phyloP scores from a whole-genome alignment of 768 basidiomycete species.

The Pulveroboletus ravenelii region DNA sequence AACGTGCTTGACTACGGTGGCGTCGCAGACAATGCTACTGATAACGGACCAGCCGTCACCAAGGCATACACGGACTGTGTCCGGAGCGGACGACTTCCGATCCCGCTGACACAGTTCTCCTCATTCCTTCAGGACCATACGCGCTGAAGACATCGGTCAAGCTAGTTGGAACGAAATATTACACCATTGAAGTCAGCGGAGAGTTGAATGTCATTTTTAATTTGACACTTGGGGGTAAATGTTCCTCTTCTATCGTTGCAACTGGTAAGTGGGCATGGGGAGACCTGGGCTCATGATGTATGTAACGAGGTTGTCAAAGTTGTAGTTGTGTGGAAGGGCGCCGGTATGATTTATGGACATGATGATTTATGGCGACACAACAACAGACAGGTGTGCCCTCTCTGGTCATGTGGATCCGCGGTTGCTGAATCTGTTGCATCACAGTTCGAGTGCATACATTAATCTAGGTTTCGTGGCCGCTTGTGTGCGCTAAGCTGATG shows the following conservation, averaged over 20 bases:
- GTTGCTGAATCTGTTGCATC: background rate
- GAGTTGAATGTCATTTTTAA: slow-evolving; percentile 2
- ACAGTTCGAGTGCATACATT: background rate
- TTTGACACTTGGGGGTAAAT: background rate
- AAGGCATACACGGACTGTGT: slow-evolving; percentile 2
- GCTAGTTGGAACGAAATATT: background rate
- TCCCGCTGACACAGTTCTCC: slow-evolving; percentile 2
- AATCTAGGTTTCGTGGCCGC: background rate
- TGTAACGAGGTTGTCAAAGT: background rate
- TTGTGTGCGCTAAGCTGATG: background rate
- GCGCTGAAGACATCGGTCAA: background rate
- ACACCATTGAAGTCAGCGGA: slow-evolving; percentile 4
- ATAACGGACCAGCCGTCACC: slow-evolving; percentile 4
- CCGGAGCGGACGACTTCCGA: background rate
- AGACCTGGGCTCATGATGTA: background rate
- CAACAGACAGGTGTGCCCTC: background rate
- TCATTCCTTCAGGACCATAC: slow-evolving; percentile 6
- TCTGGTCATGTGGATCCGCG: background rate
- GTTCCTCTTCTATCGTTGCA: slow-evolving; percentile 3
- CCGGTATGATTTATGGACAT: slow-evolving; percentile 7
- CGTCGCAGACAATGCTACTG: slow-evolving; percentile 2
- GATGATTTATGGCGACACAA: background rate
- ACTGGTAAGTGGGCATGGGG: background rate
- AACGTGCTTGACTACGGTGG: slow-evolving; percentile 7
- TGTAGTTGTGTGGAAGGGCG: slow-evolving; percentile 5